These are phyloP conservation scores for Gossypium stocksii DNA, from an alignment of 345 rosid genomes.

Conservation along the genomic window DNA sequence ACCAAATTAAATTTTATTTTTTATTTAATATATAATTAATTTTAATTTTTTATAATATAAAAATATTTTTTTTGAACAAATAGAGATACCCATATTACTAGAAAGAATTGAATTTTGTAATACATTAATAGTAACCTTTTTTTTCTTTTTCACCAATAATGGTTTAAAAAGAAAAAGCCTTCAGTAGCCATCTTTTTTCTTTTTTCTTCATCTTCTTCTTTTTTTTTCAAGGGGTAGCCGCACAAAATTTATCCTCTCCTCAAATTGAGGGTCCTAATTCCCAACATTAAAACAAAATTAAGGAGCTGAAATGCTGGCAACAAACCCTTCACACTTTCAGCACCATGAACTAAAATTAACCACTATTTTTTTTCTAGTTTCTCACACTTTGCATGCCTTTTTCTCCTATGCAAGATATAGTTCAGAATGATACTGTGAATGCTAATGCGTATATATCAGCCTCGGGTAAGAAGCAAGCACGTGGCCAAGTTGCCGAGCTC, in stretches of 20 bases:
- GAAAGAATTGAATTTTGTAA: slow-evolving; percentile 6
- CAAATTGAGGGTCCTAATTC: background rate
- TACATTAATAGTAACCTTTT: background rate
- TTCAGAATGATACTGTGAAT: slow-evolving; percentile 49
- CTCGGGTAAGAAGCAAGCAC: slow-evolving; percentile 33
- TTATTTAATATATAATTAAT: too few relatives aligned
- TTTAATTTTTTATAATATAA: too few relatives aligned
- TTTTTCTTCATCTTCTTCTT: too few relatives aligned
- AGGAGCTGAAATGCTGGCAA: background rate
- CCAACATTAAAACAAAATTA: background rate
- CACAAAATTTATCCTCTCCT: slow-evolving; percentile 9
- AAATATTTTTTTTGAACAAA: background rate
- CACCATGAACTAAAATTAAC: background rate
- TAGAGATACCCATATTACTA: background rate
- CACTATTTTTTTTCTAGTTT: background rate
- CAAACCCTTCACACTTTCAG: slow-evolving; percentile 18
- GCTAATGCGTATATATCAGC: slow-evolving; percentile 59
- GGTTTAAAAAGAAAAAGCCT: background rate
- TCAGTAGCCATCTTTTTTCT: background rate
- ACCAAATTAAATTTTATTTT: too few relatives aligned
- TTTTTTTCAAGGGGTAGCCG: background rate
- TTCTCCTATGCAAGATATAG: background rate
- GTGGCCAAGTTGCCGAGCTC: slow-evolving; percentile 28
- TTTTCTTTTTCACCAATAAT: background rate
- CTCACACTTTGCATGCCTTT: background rate